phyloP scores from a whole-genome alignment of 2,329 filamentous ascomycete genomes.

The Aspergillus clavatus region DNA sequence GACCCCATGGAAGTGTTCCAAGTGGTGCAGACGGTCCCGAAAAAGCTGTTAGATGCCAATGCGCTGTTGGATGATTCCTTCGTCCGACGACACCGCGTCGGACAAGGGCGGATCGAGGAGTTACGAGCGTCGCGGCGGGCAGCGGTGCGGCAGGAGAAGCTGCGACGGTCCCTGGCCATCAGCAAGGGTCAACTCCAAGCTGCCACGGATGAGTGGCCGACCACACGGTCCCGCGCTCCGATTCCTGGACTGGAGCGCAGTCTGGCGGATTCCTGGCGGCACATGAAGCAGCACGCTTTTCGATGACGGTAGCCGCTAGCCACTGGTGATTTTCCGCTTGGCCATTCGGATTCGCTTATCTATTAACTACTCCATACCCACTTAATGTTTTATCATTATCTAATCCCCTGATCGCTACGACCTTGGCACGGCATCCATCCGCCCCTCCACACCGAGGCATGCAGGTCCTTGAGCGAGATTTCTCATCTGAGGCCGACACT shows the following conservation, averaged over 20 bases:
- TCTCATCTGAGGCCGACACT: too few relatives aligned
- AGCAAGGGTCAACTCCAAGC: constrained; percentile 31
- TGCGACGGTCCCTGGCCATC: constrained; percentile 35
- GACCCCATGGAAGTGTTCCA: constrained; percentile 97
- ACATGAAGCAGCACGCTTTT: constrained; percentile 33
- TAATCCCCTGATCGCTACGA: too few relatives aligned
- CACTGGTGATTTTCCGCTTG: too few relatives aligned
- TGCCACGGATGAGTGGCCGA: constrained; percentile 31
- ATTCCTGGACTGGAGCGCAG: constrained; percentile 29
- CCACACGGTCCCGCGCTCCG: constrained; percentile 22
- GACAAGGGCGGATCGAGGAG: constrained; percentile 74
- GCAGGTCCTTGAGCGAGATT: too few relatives aligned
- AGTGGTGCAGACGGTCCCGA: constrained; percentile 80
- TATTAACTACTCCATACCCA: background rate
- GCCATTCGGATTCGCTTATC: too few relatives aligned
- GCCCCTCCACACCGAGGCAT: too few relatives aligned
- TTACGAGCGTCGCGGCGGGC: constrained; percentile 64
- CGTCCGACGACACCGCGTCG: constrained; percentile 71
- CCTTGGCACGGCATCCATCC: too few relatives aligned
- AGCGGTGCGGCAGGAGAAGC: constrained; percentile 39
- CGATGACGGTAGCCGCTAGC: too few relatives aligned
- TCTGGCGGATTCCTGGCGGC: constrained; percentile 32
- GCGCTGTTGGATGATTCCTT: constrained; percentile 77
- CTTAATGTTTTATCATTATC: constrained; percentile 1
- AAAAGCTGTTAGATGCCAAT: constrained; percentile 77